Percentiles rank a stretch among this genome's conserved stretches.
phyloP scores from a whole-genome alignment of 2,329 filamentous ascomycete species.

The Bipolaris zeicola region DNA sequence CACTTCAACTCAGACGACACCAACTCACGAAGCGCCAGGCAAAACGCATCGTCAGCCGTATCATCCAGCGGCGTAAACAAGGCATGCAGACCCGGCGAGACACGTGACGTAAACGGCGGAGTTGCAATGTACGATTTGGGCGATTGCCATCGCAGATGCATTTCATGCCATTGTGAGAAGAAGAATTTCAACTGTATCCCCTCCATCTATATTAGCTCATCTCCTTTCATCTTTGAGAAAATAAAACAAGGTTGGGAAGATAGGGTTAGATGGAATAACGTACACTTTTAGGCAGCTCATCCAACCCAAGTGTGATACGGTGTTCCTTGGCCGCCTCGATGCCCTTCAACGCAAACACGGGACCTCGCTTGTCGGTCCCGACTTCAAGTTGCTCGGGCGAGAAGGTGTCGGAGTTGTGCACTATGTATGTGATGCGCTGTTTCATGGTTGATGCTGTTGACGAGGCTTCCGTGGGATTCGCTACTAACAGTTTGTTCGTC shows the following conservation, averaged over 20 bases:
- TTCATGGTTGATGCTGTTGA: constrained; percentile 58
- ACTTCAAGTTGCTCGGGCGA: constrained; percentile 69
- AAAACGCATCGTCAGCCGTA: constrained; percentile 53
- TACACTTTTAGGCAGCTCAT: constrained; percentile 74
- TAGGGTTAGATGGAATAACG: background rate
- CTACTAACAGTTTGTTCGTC: no score
- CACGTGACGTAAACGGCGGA: constrained; percentile 73
- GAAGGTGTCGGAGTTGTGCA: constrained; percentile 69
- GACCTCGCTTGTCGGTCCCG: constrained; percentile 37
- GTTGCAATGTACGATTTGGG: constrained; percentile 62
- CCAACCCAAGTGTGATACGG: constrained; percentile 72
- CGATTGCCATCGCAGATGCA: constrained; percentile 82
- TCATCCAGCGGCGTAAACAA: constrained; percentile 68
- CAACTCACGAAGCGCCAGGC: constrained; percentile 61
- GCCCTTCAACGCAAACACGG: constrained; percentile 61
- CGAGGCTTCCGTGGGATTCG: constrained; percentile 1
- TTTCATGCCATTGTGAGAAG: constrained; percentile 68
- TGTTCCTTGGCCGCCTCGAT: constrained; percentile 77
- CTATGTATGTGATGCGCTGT: constrained; percentile 75
- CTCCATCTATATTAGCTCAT: background rate
- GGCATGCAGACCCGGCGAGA: constrained; percentile 81
- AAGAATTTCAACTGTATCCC: constrained; percentile 61
- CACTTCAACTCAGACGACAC: constrained; percentile 66
- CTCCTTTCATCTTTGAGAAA: background rate
- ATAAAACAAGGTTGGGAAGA: background rate